Evolutionary conservation across 2,329 filamentous ascomycete species (phyloP).

Genomic region (Microsporum canis): DNA sequence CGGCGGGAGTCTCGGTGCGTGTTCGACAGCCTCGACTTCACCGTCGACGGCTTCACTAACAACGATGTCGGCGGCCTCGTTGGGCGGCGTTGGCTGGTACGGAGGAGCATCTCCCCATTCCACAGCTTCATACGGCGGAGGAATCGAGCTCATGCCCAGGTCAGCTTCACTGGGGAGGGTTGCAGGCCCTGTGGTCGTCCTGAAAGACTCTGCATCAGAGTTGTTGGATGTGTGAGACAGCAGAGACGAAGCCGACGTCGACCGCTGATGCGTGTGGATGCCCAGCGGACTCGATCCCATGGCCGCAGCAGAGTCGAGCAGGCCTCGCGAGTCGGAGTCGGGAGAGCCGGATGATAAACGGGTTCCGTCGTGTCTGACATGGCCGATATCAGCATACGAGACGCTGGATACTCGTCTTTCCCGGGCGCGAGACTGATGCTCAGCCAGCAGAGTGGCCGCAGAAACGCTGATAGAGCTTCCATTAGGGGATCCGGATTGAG

Average conservation of each 20-base stretch:
- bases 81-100: conserved; percentile 18
- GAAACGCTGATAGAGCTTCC: conserved; percentile 26
- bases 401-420: conserved; percentile 39
- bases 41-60: not conserved
- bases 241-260: conserved; percentile 27
- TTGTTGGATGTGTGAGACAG: conserved; percentile 22
- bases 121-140: conserved; percentile 33
- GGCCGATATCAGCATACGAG: conserved; percentile 37
- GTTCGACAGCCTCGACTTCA: not conserved
- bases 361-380: conserved; percentile 40
- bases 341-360: conserved; percentile 37
- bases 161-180: conserved; percentile 23
- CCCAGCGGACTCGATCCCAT: conserved; percentile 23
- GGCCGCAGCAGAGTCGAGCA: conserved; percentile 30
- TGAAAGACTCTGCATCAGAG: conserved; percentile 25
- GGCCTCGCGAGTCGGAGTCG: conserved; percentile 38
- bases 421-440: conserved; percentile 34
- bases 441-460: conserved; percentile 31
- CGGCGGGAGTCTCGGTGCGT: conserved; percentile 7
- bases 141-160: conserved; percentile 25
- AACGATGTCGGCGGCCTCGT: not conserved
- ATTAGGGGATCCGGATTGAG: conserved; percentile 24
- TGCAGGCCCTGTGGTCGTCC: conserved; percentile 9
- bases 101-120: conserved; percentile 36
- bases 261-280: conserved; percentile 18